Conservation (phyloP, 352 stramenopile genomes). For the Lagenidium giganteum region DNA sequence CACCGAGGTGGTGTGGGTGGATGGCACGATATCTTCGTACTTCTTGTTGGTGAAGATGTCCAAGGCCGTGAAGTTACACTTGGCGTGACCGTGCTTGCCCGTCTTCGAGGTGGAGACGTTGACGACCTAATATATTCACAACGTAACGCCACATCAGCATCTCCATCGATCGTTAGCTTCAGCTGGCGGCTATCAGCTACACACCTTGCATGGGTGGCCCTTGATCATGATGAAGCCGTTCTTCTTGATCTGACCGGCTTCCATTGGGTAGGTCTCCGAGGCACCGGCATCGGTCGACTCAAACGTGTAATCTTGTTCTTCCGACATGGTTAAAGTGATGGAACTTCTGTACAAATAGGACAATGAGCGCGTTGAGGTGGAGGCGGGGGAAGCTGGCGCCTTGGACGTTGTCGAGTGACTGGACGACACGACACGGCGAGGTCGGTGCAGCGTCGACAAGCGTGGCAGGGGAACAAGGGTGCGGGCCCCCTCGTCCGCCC, state of each 20-base stretch:
- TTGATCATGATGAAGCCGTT: slow-evolving; percentile 99
- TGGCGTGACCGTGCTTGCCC: slow-evolving; percentile 99
- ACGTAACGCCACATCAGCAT: background rate
- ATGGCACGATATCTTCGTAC: slow-evolving; percentile 99
- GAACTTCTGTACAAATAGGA: slow-evolving; percentile 7
- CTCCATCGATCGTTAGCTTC: too few relatives aligned
- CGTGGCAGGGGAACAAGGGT: too few relatives aligned
- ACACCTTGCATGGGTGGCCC: slow-evolving; percentile 97
- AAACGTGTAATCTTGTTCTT: slow-evolving; percentile 84
- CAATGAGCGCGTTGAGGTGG: slow-evolving; percentile 1
- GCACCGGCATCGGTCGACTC: slow-evolving; percentile 96
- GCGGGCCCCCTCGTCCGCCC: too few relatives aligned
- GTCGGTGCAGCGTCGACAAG: too few relatives aligned
- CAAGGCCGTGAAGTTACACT: slow-evolving; percentile 98
- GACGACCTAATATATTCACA: slow-evolving; percentile 42
- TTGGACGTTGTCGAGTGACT: too few relatives aligned
- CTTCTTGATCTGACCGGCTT: slow-evolving; percentile 99
- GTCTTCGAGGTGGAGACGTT: slow-evolving; percentile 99
- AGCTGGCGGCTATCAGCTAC: slow-evolving; percentile 5
- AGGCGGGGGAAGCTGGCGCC: too few relatives aligned
- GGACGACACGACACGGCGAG: too few relatives aligned
- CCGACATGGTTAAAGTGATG: slow-evolving; percentile 31
- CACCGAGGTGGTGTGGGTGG: slow-evolving; percentile 97
- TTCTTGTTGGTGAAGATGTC: slow-evolving; percentile 99
- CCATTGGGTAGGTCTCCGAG: slow-evolving; percentile 96